Evolutionary conservation across 371 early-diverging fungal species (phyloP).

Genomic region (Zopfochytrium polystomum): DNA sequence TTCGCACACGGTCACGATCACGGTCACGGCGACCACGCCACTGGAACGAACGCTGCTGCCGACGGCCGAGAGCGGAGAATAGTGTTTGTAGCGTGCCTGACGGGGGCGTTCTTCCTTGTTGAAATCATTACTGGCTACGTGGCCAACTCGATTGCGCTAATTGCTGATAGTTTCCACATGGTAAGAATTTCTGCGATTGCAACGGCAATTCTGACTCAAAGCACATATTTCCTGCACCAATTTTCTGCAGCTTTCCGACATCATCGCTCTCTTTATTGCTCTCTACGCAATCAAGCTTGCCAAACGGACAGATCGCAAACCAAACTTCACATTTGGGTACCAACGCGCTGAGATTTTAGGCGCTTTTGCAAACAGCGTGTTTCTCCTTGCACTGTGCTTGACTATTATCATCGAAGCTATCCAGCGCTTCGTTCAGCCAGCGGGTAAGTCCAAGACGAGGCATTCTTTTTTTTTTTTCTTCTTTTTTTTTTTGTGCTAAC

Average conservation of each 20-base stretch:
- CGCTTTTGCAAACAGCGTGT: conserved; percentile 86
- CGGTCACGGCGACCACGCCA: no score
- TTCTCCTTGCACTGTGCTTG: conserved; percentile 82
- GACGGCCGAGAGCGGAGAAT: conserved; percentile 7
- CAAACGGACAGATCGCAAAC: conserved; percentile 46
- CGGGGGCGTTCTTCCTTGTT: conserved; percentile 63
- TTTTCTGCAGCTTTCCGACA: conserved; percentile 74
- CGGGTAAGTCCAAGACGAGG: conserved; percentile 4
- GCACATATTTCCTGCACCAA: no score
- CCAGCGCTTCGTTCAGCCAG: conserved; percentile 62
- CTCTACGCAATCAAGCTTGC: conserved; percentile 72
- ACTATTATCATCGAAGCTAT: conserved; percentile 86
- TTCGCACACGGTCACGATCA: no score
- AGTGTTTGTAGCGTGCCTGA: neutral
- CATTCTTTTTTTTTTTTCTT: neutral
- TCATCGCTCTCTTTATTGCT: conserved; percentile 76
- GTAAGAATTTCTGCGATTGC: no score
- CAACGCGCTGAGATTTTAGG: conserved; percentile 91
- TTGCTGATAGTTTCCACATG: conserved; percentile 95
- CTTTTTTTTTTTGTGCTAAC: neutral
- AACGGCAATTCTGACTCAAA: no score
- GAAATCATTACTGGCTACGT: conserved; percentile 78
- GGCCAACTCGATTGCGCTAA: conserved; percentile 75
- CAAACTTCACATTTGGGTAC: conserved; percentile 82
- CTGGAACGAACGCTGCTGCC: no score